These are phyloP conservation scores for Brettanomyces anomalus DNA, from an alignment of 805 yeast genomes.

Conservation along the genomic window DNA sequence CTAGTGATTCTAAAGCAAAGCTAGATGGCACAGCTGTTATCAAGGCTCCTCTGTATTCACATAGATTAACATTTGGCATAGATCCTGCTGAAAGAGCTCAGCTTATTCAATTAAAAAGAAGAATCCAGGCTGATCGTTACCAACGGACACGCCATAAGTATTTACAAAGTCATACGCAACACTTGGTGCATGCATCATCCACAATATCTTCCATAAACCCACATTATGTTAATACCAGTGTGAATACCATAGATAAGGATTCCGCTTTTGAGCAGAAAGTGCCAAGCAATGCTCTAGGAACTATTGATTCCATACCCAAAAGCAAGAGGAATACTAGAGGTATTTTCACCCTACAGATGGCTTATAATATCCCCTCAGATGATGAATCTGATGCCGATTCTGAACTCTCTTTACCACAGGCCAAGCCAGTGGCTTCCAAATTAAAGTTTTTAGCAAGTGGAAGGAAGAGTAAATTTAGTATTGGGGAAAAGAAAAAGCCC, in stretches of 20 bases:
- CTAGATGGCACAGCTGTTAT: too few species aligned
- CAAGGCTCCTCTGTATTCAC: neutral
- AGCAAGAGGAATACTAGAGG: slow-evolving; percentile 19
- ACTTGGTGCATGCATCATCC: slow-evolving; percentile 9
- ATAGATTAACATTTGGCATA: slow-evolving; percentile 8
- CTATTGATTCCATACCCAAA: slow-evolving; percentile 9
- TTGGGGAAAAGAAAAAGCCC: slow-evolving; percentile 3
- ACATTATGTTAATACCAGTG: slow-evolving; percentile 15
- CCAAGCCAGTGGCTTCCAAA: slow-evolving; percentile 2
- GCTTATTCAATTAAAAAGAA: slow-evolving; percentile 22
- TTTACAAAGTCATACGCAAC: slow-evolving; percentile 26
- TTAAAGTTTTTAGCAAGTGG: slow-evolving; percentile 1
- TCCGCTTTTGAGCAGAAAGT: slow-evolving; percentile 5
- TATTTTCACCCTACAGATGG: slow-evolving; percentile 7
- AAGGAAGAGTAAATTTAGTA: neutral
- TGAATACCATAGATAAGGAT: slow-evolving; percentile 11
- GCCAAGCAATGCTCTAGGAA: neutral
- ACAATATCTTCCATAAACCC: slow-evolving; percentile 6
- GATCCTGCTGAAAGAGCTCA: slow-evolving; percentile 27
- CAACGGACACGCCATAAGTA: slow-evolving; percentile 38
- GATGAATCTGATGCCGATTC: neutral
- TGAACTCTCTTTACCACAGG: neutral
- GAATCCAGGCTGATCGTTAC: slow-evolving; percentile 36
- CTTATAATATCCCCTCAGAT: neutral
- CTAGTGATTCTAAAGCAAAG: slow-evolving; percentile 1